Evolutionary conservation across 306 rosid genomes (phyloP).

Genomic region (Morella rubra): DNA sequence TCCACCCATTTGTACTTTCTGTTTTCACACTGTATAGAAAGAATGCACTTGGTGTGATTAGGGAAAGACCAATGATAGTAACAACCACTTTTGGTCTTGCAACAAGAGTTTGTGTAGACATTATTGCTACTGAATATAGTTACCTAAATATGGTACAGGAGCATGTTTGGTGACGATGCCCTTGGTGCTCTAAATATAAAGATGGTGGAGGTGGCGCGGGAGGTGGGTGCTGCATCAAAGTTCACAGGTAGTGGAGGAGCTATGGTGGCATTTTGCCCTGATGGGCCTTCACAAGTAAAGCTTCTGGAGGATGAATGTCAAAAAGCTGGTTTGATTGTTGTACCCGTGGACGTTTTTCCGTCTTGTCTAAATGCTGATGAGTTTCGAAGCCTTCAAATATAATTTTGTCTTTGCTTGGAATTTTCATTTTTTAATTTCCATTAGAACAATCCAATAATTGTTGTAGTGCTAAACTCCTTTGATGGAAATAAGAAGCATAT

Average conservation of each 20-base stretch:
- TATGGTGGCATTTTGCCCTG: constrained; percentile 75
- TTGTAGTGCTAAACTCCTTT: background rate
- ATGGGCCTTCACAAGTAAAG: constrained; percentile 70
- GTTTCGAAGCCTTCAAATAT: constrained; percentile 39
- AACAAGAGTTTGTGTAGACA: background rate
- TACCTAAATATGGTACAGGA: constrained; percentile 39
- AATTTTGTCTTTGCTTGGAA: background rate
- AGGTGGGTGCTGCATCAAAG: constrained; percentile 89
- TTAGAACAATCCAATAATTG: background rate
- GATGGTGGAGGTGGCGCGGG: constrained; percentile 87
- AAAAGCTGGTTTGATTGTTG: constrained; percentile 64
- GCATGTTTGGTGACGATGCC: constrained; percentile 86
- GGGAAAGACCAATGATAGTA: too few relatives aligned
- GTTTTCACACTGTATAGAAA: background rate
- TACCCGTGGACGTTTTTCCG: constrained; percentile 49
- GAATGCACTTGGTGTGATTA: background rate
- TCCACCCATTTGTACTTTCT: background rate
- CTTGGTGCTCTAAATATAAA: constrained; percentile 76
- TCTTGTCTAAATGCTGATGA: constrained; percentile 65
- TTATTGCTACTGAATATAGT: constrained; percentile 17
- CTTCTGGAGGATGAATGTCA: constrained; percentile 66
- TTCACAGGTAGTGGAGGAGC: constrained; percentile 99
- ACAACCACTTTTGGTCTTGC: background rate
- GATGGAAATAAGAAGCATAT: background rate
- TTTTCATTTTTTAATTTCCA: background rate